These are phyloP conservation scores for Verticillium nonalfalfae DNA, from an alignment of 2,329 filamentous ascomycete genomes.

Conservation along the genomic window DNA sequence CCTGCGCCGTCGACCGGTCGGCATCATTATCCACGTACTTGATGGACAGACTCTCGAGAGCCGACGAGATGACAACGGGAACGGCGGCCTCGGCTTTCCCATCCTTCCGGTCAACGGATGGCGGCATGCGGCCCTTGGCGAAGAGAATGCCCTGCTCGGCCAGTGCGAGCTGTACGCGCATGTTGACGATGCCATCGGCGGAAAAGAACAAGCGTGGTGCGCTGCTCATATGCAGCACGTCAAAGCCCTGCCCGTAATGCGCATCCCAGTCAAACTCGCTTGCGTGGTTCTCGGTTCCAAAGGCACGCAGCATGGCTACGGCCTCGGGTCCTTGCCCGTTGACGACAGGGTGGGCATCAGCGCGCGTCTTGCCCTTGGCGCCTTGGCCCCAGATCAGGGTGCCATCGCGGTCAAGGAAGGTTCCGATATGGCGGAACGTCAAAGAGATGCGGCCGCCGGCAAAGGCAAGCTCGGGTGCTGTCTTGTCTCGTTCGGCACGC, in stretches of 20 bases:
- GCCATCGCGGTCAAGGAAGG: conserved; percentile 64
- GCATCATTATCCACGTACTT: conserved; percentile 51
- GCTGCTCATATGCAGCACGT: conserved; percentile 65
- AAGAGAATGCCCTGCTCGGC: conserved; percentile 39
- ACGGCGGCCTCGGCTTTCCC: neutral
- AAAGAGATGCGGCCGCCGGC: conserved; percentile 78
- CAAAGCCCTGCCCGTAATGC: conserved; percentile 74
- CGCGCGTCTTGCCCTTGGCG: conserved; percentile 60
- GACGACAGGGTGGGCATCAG: conserved; percentile 55
- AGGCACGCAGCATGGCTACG: conserved; percentile 66
- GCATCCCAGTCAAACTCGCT: conserved; percentile 67
- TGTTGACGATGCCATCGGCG: conserved; percentile 38
- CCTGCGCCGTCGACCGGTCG: conserved; percentile 37
- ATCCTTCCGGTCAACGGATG: conserved; percentile 19
- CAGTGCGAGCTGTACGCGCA: conserved; percentile 43
- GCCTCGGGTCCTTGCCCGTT: conserved; percentile 64
- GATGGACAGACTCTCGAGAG: conserved; percentile 23
- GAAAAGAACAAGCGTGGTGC: conserved; percentile 46
- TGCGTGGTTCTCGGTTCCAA: conserved; percentile 77
- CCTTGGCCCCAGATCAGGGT: conserved; percentile 86
- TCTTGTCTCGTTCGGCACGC: conserved; percentile 61
- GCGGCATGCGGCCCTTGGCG: conserved; percentile 35
- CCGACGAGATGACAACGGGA: conserved; percentile 8
- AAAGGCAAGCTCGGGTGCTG: conserved; percentile 62
- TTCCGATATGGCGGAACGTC: conserved; percentile 85